phyloP scores from a whole-genome alignment of 176 grass and related monocot species.

The Avena eriantha region DNA sequence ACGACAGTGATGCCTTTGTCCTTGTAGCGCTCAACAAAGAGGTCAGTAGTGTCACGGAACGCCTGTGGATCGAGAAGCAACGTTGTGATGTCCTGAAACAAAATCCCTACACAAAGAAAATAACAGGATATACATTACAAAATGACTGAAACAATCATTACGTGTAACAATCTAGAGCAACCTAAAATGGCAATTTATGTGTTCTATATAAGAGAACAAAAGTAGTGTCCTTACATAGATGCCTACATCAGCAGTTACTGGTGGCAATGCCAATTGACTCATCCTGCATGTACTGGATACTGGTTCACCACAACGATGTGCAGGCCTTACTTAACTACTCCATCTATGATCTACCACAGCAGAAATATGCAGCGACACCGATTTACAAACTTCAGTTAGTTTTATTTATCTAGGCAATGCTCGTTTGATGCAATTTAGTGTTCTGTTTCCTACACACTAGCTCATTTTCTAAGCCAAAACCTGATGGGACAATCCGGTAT shows the following conservation, averaged over 20 bases:
- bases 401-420: neutral
- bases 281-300: neutral
- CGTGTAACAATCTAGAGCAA: neutral
- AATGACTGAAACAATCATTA: neutral
- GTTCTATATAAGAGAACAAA: neutral
- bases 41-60: slow-evolving; percentile 82
- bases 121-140: neutral
- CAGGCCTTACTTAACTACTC: neutral
- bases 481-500: neutral
- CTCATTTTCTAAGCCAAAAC: neutral
- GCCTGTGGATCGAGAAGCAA: slow-evolving; percentile 77
- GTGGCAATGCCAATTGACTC: neutral
- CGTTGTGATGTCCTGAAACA: slow-evolving; percentile 98
- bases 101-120: slow-evolving; percentile 55
- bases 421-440: neutral
- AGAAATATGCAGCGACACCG: neutral
- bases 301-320: neutral
- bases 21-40: slow-evolving; percentile 93
- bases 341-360: neutral
- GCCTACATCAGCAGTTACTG: neutral
- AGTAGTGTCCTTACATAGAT: neutral
- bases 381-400: neutral
- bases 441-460: too few relatives aligned
- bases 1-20: slow-evolving; percentile 77
- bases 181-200: neutral